Base-by-base conservation (phyloP, 2,329 filamentous ascomycete genomes). In the Aspergillus japonicus region DNA sequence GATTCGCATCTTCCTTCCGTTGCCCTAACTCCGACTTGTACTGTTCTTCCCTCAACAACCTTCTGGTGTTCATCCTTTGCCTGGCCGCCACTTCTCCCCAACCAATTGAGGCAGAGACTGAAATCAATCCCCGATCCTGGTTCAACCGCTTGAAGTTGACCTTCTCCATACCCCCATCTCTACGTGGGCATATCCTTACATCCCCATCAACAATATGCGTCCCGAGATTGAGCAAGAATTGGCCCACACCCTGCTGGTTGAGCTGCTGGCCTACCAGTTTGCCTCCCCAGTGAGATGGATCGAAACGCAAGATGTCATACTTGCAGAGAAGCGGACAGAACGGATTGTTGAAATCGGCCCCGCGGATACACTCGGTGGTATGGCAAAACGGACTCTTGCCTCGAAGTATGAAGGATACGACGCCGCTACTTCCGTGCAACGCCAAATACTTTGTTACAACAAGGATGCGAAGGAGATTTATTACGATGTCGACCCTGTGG, bases 381-480 rank as follows among this genome's bases (percentile, higher is more conserved):
- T 99, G 95, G 95, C 95, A 66, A 96, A 93, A 83, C 87, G 94
- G 70, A 99, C 95, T 56, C 81, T 99, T 63, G 92, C 93, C 62
- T 93, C 92, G 74, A 98, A 98, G 80, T 99, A 98, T 78, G 95
- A 99, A 83, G 93, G 94, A 64, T 96, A 97, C 80, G 95, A 99
- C 80, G 95, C 95, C 58, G 95, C 95, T 63, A 94, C 94, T 73
- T 97, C 94, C 7, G 89, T 98, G 48, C 93, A 97, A 80, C 88
- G 95, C 76, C 94, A 98, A 78, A 97, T 99, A 75, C 86, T 99
- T 59, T 98, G 95, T 83, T 99, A 98, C 83, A 98, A 96, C 84
- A 99, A 99, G 79, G 95, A 99, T 74, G 90, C 92, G 58, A 98
- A 97, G 78, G 95, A 99, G 78, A 99, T 99, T 66, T 99, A 99